Evolutionary conservation across 202 grass and related monocot genomes (phyloP), one percentile per base, ranked within the genome.

Genomic region (Sporobolus alterniflorus): DNA sequence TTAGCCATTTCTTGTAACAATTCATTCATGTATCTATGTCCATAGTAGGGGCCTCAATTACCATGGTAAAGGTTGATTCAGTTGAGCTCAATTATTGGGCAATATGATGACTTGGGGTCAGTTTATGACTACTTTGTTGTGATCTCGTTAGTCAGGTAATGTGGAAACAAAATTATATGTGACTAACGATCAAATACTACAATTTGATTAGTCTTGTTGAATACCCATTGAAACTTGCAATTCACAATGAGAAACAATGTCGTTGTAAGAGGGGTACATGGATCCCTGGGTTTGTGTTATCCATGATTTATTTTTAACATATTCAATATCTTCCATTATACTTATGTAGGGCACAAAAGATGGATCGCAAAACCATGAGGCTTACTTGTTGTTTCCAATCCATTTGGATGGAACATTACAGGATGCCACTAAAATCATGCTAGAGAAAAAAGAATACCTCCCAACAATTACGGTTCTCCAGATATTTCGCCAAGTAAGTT

Each of bases 401-500:
- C 95, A 98, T 90, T 85, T 98, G 41, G 95, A 98, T 55, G 95
- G 95, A 79, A 98, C 95, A 11, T 87, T 98, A 83, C 85, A 85
- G 17, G 95, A 98, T 60, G 69, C 76, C 59, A 80, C 82, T 62
- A 91, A 91, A 80, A 79, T 65, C n/a, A 93, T 93, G 95, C 92
- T 84, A 75, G 82, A 71, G 70, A 98, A 88, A 66, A 94, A 88
- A 18, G 95, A 98, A 66, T 88, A 71, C 78, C 91, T 94, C 51
- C 62, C 92, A 30, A 93, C 86, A 55, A 75, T 84, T 33, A 87
- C 81, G 67, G 83, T 97, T 71, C 92, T 97, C 79, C 92, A 94
- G 70, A 94, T 94, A 87, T 91, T 95, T 79, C 88, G 79, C 12
- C 93, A 95, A 68, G 93, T 92, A 70, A 85, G 75, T 89, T 71